Evolutionary conservation across 2,329 filamentous ascomycete species (phyloP), one percentile per base, ranked within the genome.

Genomic region (Aspergillus puulaauensis): DNA sequence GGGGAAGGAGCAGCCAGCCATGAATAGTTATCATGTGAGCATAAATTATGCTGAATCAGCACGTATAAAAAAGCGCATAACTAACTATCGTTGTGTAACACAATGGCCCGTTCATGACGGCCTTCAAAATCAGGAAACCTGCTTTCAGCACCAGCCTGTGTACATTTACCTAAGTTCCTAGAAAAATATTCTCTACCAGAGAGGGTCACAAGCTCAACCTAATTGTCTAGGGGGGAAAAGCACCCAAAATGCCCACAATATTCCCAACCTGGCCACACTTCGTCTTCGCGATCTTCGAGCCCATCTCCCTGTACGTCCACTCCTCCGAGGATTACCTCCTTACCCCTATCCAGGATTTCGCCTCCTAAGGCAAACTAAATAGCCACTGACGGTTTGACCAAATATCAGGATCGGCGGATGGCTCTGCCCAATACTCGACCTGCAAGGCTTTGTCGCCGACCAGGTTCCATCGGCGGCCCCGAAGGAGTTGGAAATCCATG

Each of bases 201-300:
- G 44, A 2, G 14, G 31, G n/a, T 7, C 24, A 15, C 8, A 37
- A 14, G 8, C 23, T 46, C 14, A 31, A 17, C n/a, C 23, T 9
- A 37, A 5, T 14, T 37, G 35, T 9, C 40, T 5, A 39, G 35
- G n/a, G 35, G n/a, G n/a, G 11, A n/a, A 40, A 31, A 47, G 33
- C 14, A 15, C 7, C 27, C 27, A 65, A 48, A 55, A 70, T 70
- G 66, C 60, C 54, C 2, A 44, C 86, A 27, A 81, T 83, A 61
- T 79, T 91, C 21, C 87, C 88, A 2, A 68, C 79, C 3, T 79
- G 90, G 66, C 88, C 88, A 12, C 81, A 86, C 59, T 70, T 88
- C 48, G 77, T 90, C 49, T 90, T 91, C 63, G 88, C 86, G 31
- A 71, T 90, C 54, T 69, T 90, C 43, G 88, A 91, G 72, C 88